A percentile compares a stretch with the other conserved stretches of the same genome.
Evolutionary conservation across 169 alveolate species (phyloP).

Genomic region (Plasmodium fragile): DNA sequence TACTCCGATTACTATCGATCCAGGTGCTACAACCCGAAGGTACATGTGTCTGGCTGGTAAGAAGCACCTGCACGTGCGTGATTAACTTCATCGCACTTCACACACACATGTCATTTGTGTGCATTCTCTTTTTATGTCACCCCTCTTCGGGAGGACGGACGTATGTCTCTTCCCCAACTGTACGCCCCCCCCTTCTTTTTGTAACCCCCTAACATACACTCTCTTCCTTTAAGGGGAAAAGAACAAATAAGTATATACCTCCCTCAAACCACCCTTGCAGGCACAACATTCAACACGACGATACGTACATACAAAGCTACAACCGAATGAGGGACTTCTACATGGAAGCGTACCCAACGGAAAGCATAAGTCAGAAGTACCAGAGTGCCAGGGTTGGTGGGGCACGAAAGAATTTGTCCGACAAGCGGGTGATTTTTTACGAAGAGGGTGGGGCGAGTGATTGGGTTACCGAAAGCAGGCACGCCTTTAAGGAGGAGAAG

Average conservation of each 20-base stretch:
- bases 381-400: not conserved
- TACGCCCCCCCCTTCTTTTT: not conserved
- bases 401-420: constrained; percentile 26
- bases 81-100: too few relatives aligned
- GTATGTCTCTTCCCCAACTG: not conserved
- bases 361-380: not conserved
- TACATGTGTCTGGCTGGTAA: constrained; percentile 75
- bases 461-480: constrained; percentile 59
- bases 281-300: constrained; percentile 61
- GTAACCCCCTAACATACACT: not conserved
- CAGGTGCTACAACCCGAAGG: constrained; percentile 67
- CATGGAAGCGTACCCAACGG: constrained; percentile 28
- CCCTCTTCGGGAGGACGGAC: not conserved
- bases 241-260: too few relatives aligned
- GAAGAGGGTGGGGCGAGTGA: constrained; percentile 18
- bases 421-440: constrained; percentile 40
- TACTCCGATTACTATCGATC: constrained; percentile 5
- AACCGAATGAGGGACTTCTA: constrained; percentile 35
- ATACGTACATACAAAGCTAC: constrained; percentile 21
- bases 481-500: constrained; percentile 7
- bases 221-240: not conserved
- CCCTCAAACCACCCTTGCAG: constrained; percentile 14
- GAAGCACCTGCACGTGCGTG: not conserved
- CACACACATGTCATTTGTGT: not conserved
- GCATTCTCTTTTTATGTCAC: not conserved